These are phyloP conservation scores for Cutaneotrichosporon cavernicola DNA, from an alignment of 1,284 basidiomycete genomes.

Conservation along the genomic window DNA sequence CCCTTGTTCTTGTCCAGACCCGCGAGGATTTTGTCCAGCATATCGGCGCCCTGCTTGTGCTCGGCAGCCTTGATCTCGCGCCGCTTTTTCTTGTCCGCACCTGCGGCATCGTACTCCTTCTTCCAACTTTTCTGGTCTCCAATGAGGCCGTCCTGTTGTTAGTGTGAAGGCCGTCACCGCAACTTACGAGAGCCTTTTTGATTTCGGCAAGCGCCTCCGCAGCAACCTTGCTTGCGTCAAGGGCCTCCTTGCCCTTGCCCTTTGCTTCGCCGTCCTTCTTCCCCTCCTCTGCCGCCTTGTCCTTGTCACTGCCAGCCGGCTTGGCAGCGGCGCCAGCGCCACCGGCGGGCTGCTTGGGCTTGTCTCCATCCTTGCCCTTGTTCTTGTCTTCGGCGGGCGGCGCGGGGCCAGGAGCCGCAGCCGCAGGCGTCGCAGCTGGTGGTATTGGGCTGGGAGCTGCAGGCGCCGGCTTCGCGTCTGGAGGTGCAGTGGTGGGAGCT, in stretches of 20 bases:
- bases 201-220: slow-evolving; percentile 42
- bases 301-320: not conserved
- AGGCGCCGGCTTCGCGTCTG: not conserved
- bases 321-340: not conserved
- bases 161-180: not conserved
- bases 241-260: slow-evolving; percentile 24
- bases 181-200: slow-evolving; percentile 35
- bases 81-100: slow-evolving; percentile 42
- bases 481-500: not conserved
- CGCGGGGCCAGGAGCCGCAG: not conserved
- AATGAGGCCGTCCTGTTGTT: slow-evolving; percentile 33
- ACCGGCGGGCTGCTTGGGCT: not conserved
- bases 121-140: slow-evolving; percentile 38
- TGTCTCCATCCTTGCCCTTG: not conserved
- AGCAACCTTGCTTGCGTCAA: slow-evolving; percentile 42
- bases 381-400: slow-evolving; percentile 2
- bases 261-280: not conserved
- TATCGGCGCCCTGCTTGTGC: slow-evolving; percentile 49
- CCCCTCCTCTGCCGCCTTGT: not conserved
- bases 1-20: slow-evolving; percentile 47
- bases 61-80: slow-evolving; percentile 39
- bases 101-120: slow-evolving; percentile 33
- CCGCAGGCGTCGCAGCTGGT: not conserved
- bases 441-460: too few species aligned
- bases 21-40: slow-evolving; percentile 44